Evolutionary conservation across 192 early-diverging fungal genomes (phyloP).

Genomic region (Rhizophagus clarus): DNA sequence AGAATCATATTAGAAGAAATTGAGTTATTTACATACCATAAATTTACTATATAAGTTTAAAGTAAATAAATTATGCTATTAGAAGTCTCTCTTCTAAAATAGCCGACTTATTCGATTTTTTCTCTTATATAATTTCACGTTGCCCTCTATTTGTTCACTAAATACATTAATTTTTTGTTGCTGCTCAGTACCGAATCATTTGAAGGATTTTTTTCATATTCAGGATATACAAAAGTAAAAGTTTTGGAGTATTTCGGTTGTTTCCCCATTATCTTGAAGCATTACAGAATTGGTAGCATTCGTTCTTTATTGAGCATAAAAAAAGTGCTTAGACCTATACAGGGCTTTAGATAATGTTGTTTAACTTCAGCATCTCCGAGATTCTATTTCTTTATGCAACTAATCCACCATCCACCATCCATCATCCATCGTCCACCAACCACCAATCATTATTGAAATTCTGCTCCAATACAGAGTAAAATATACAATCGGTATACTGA

Average conservation of each 20-base stretch:
- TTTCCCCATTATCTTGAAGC: background rate
- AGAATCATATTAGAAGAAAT: no score
- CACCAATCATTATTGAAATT: background rate
- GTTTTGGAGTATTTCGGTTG: background rate
- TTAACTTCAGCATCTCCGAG: background rate
- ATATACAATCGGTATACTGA: no score
- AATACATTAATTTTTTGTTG: background rate
- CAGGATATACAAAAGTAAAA: background rate
- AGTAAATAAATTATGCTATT: no score
- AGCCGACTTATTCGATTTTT: no score
- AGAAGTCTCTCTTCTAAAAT: no score
- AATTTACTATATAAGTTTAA: no score
- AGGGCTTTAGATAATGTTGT: background rate
- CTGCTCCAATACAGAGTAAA: background rate
- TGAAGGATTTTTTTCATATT: background rate
- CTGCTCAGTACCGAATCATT: background rate
- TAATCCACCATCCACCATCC: no score
- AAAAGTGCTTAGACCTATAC: background rate
- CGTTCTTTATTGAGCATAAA: background rate
- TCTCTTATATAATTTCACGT: no score
- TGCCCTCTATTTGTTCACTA: background rate
- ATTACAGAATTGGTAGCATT: background rate
- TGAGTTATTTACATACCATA: no score
- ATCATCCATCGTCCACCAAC: no score
- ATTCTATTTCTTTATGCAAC: background rate